Evolutionary conservation across 345 rosid genomes (phyloP).

Genomic region (Nephelium lappaceum): DNA sequence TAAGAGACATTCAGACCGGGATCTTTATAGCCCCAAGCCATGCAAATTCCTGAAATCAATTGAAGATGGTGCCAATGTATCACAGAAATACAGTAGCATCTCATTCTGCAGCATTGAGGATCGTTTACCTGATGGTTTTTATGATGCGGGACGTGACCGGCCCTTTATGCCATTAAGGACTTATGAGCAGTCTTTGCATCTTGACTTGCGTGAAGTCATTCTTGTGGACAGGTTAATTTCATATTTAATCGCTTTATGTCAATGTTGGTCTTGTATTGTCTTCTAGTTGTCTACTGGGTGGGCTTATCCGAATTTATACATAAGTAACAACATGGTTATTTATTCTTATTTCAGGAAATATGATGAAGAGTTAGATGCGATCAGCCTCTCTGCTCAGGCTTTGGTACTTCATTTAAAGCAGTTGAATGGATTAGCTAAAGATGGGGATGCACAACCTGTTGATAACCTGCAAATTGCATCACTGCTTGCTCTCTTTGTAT

Average conservation of each 20-base stretch:
- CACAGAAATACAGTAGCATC: conserved; percentile 61
- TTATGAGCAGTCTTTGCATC: conserved; percentile 62
- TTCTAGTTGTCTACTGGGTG: not conserved
- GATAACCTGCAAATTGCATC: conserved; percentile 70
- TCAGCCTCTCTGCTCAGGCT: conserved; percentile 68
- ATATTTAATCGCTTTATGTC: not conserved
- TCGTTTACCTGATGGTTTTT: conserved; percentile 83
- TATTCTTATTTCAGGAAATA: conserved; percentile 46
- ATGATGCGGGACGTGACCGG: conserved; percentile 96
- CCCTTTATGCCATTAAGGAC: conserved; percentile 71
- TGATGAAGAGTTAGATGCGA: conserved; percentile 91
- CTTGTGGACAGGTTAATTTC: conserved; percentile 83
- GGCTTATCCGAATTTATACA: not conserved
- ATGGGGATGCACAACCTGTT: conserved; percentile 34
- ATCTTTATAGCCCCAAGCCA: conserved; percentile 85
- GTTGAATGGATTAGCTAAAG: conserved; percentile 47
- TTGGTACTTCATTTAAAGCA: conserved; percentile 61
- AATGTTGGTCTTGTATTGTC: not conserved
- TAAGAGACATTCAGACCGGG: conserved; percentile 75
- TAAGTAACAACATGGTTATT: not conserved
- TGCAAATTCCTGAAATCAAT: conserved; percentile 67
- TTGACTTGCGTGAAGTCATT: conserved; percentile 94
- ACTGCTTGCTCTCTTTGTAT: conserved; percentile 88
- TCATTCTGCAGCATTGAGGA: conserved; percentile 86
- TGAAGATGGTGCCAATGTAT: conserved; percentile 46